Evolutionary conservation across 148 eudicot genomes (phyloP).

Genomic region (Pharnaceum exiguum): DNA sequence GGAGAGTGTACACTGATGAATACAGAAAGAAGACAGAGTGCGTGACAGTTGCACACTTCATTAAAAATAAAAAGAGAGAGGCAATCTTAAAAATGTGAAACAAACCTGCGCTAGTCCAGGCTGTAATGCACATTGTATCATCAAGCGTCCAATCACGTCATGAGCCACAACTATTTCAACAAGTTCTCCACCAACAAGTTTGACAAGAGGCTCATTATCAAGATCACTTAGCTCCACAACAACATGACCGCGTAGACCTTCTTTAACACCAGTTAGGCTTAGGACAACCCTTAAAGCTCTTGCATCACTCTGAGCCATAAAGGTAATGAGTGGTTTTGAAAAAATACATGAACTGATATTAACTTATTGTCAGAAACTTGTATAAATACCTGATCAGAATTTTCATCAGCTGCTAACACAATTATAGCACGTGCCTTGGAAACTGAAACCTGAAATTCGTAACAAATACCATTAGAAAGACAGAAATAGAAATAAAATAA

Average conservation of each 20-base stretch:
- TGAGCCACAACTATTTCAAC: slow-evolving; percentile 94
- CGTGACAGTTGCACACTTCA: not conserved
- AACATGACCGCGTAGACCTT: slow-evolving; percentile 88
- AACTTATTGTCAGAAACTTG: not conserved
- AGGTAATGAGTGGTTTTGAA: slow-evolving; percentile 10
- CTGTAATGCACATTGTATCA: slow-evolving; percentile 99
- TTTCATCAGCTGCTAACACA: slow-evolving; percentile 91
- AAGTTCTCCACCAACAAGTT: slow-evolving; percentile 92
- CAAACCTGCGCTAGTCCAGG: slow-evolving; percentile 96
- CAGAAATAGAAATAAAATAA: not conserved
- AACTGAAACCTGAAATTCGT: slow-evolving; percentile 77
- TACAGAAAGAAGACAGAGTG: not conserved
- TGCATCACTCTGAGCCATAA: slow-evolving; percentile 70
- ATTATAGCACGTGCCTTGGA: slow-evolving; percentile 95
- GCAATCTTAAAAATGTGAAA: slow-evolving; percentile 1
- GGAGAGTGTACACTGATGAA: no score
- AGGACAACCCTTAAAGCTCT: slow-evolving; percentile 91
- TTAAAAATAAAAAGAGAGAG: not conserved
- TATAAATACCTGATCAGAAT: slow-evolving; percentile 76
- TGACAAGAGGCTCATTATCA: slow-evolving; percentile 91
- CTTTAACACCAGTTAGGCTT: slow-evolving; percentile 90
- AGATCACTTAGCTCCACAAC: slow-evolving; percentile 97
- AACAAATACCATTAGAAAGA: no score
- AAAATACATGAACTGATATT: not conserved
- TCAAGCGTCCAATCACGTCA: slow-evolving; percentile 93